Evolutionary conservation across 768 basidiomycete genomes (phyloP).

Genomic region (Coprinopsis cinerea): DNA sequence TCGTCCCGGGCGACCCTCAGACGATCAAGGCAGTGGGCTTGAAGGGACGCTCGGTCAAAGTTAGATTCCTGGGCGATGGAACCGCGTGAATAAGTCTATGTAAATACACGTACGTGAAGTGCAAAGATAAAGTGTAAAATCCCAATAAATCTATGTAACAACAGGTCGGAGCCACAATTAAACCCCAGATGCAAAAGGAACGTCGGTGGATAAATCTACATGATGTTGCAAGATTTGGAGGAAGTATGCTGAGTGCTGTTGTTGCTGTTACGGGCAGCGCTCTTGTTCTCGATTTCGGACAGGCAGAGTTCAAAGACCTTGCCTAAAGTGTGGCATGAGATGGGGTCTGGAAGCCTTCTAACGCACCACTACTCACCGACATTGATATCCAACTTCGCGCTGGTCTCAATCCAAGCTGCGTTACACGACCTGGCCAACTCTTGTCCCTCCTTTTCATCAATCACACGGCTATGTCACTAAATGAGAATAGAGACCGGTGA

Average conservation of each 20-base stretch:
- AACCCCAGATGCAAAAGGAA: too few species aligned
- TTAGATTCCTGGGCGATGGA: conserved; percentile 73
- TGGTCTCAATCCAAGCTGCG: conserved; percentile 81
- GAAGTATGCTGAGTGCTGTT: conserved; percentile 23
- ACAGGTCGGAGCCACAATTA: too few species aligned
- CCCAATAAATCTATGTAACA: background rate
- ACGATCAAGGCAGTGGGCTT: conserved; percentile 60
- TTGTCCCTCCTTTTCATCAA: conserved; percentile 60
- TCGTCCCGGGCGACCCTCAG: conserved; percentile 83
- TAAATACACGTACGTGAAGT: background rate
- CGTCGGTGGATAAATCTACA: too few species aligned
- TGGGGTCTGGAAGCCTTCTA: background rate
- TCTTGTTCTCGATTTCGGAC: conserved; percentile 66
- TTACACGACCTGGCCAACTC: conserved; percentile 62
- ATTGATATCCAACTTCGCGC: conserved; percentile 76
- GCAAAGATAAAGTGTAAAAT: background rate
- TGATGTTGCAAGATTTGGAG: conserved; percentile 46
- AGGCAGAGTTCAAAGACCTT: conserved; percentile 81
- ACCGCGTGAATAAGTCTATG: conserved; percentile 40
- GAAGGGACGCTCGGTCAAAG: conserved; percentile 55
- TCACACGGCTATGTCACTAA: conserved; percentile 50
- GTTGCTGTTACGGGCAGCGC: background rate
- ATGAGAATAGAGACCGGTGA: conserved; percentile 13
- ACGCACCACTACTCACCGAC: conserved; percentile 52
- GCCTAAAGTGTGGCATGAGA: conserved; percentile 28